phyloP scores from a whole-genome alignment of 768 basidiomycete species.

The Imleria badia region DNA sequence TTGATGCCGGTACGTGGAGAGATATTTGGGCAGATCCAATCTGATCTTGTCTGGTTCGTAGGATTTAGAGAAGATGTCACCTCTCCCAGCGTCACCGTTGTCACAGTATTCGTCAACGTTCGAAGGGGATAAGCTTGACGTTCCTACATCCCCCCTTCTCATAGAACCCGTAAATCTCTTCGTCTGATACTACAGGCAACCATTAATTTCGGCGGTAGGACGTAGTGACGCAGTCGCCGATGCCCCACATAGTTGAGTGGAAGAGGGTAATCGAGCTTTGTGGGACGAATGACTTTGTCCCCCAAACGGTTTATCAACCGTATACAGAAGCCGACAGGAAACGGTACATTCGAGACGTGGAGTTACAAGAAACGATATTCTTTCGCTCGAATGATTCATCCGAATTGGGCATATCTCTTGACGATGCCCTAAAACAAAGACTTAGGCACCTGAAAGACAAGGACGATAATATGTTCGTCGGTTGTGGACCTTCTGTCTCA shows the following conservation, averaged over 20 bases:
- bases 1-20: conserved; percentile 12
- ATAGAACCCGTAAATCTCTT: conserved; percentile 13
- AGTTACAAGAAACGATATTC: conserved; percentile 61
- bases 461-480: conserved; percentile 66
- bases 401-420: conserved; percentile 60
- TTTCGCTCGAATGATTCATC: conserved; percentile 54
- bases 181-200: background rate
- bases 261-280: conserved; percentile 19
- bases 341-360: conserved; percentile 72
- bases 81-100: conserved; percentile 14
- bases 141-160: background rate
- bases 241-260: conserved; percentile 30
- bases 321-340: conserved; percentile 75
- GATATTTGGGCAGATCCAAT: background rate
- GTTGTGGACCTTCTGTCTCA: conserved; percentile 77
- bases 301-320: conserved; percentile 71
- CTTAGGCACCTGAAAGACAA: conserved; percentile 54
- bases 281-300: conserved; percentile 52
- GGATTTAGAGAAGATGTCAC: conserved; percentile 8
- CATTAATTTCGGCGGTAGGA: conserved; percentile 20
- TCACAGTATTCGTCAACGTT: background rate
- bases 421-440: conserved; percentile 62
- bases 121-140: background rate
- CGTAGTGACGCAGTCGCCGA: conserved; percentile 15
- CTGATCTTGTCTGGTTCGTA: conserved; percentile 6